Conservation (phyloP, 225 moss, liverwort and hornwort species). For the Lunularia cruciata region DNA sequence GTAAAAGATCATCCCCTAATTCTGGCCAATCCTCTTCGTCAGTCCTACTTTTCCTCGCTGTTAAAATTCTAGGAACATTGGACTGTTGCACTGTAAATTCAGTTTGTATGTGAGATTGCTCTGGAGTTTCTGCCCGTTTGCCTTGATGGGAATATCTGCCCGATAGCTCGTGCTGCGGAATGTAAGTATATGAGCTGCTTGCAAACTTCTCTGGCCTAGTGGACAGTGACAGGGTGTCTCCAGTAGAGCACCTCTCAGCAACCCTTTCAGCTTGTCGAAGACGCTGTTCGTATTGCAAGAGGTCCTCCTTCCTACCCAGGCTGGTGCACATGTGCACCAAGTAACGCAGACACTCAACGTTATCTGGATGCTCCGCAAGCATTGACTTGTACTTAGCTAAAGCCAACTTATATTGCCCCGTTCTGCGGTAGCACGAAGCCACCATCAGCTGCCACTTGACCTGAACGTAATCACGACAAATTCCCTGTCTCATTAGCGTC, state of each 20-base stretch:
- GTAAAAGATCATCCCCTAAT: conserved; percentile 72
- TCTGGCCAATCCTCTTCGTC: conserved; percentile 67
- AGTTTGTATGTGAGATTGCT: neutral
- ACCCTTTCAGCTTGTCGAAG: conserved; percentile 48
- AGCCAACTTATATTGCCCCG: conserved; percentile 73
- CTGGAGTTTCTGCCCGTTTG: conserved; percentile 1
- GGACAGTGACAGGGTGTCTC: neutral
- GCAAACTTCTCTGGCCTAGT: conserved; percentile 22
- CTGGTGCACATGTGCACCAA: conserved; percentile 84
- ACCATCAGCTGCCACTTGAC: conserved; percentile 97
- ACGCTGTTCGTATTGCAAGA: conserved; percentile 52
- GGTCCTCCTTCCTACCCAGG: conserved; percentile 82
- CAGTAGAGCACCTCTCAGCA: conserved; percentile 29
- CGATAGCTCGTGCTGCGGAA: conserved; percentile 9
- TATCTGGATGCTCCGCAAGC: conserved; percentile 64
- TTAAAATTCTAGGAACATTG: conserved; percentile 36
- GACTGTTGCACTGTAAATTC: conserved; percentile 18
- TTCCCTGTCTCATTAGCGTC: no score
- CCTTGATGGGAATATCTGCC: neutral
- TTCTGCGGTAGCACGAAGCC: conserved; percentile 84
- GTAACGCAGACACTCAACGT: conserved; percentile 80
- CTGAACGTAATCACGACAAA: no score
- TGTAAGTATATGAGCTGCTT: neutral
- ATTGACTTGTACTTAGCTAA: conserved; percentile 79
- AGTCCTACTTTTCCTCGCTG: conserved; percentile 46